Evolutionary conservation across 345 rosid genomes (phyloP).

Genomic region (Ceriops zippeliana): DNA sequence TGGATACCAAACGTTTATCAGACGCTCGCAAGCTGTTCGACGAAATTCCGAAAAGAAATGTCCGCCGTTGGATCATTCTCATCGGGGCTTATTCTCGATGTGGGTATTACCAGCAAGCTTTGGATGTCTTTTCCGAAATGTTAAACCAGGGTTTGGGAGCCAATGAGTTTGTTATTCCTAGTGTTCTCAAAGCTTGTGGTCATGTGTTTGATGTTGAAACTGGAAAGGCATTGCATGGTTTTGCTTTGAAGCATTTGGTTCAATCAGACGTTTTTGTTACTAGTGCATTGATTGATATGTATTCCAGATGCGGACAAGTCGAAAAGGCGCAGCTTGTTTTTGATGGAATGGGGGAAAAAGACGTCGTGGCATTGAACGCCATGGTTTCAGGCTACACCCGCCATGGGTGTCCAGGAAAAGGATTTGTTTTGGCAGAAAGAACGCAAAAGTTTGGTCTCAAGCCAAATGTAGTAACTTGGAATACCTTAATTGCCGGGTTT

Average conservation of each 20-base stretch:
- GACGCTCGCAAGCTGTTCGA: slow-evolving; percentile 70
- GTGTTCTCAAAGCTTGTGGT: slow-evolving; percentile 68
- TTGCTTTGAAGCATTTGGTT: slow-evolving; percentile 43
- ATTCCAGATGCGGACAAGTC: slow-evolving; percentile 54
- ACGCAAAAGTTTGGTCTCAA: slow-evolving; percentile 33
- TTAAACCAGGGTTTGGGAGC: slow-evolving; percentile 36
- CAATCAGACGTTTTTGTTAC: slow-evolving; percentile 52
- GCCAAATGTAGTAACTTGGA: slow-evolving; percentile 73
- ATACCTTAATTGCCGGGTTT: slow-evolving; percentile 59
- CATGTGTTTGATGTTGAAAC: slow-evolving; percentile 41
- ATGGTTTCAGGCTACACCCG: slow-evolving; percentile 69
- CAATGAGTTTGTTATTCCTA: slow-evolving; percentile 61
- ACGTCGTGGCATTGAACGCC: slow-evolving; percentile 65
- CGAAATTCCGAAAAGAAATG: slow-evolving; percentile 47
- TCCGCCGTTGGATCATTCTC: slow-evolving; percentile 47
- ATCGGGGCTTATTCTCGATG: slow-evolving; percentile 53
- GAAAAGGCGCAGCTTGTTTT: slow-evolving; percentile 48
- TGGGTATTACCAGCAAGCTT: slow-evolving; percentile 53
- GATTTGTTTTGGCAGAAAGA: slow-evolving; percentile 47
- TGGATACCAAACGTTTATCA: slow-evolving; percentile 31
- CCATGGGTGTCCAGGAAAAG: slow-evolving; percentile 42
- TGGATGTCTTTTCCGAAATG: slow-evolving; percentile 50
- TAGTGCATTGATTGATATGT: slow-evolving; percentile 75
- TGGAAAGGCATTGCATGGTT: slow-evolving; percentile 55
- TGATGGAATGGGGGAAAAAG: slow-evolving; percentile 44